Conservation (phyloP, 805 yeast genomes). For the Lachancea sp. region DNA sequence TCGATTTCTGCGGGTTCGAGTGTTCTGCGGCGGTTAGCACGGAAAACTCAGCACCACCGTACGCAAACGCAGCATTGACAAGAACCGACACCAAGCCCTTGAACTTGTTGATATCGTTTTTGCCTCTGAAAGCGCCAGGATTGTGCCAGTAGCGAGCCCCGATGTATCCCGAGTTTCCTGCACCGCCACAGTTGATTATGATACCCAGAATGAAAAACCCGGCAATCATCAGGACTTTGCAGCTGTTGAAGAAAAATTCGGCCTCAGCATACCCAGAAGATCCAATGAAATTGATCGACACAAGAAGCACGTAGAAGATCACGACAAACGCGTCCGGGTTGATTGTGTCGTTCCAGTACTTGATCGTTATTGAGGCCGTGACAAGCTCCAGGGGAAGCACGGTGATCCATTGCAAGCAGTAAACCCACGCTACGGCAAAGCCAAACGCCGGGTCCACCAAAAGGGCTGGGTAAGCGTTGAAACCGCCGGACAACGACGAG, state of each 20-base stretch:
- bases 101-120: slow-evolving; percentile 37
- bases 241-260: slow-evolving; percentile 56
- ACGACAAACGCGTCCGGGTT: slow-evolving; percentile 54
- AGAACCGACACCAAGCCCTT: slow-evolving; percentile 50
- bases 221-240: slow-evolving; percentile 56
- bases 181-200: slow-evolving; percentile 38
- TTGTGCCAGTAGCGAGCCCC: slow-evolving; percentile 46
- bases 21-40: slow-evolving; percentile 61
- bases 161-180: slow-evolving; percentile 40
- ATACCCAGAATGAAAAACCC: slow-evolving; percentile 53
- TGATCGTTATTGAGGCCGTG: slow-evolving; percentile 56
- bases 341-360: slow-evolving; percentile 48
- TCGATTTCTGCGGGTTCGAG: slow-evolving; percentile 46
- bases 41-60: slow-evolving; percentile 56
- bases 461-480: slow-evolving; percentile 48
- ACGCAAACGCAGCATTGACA: slow-evolving; percentile 53
- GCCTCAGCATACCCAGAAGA: slow-evolving; percentile 55
- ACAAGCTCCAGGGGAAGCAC: slow-evolving; percentile 60
- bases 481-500: slow-evolving; percentile 54
- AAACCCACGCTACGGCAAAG: slow-evolving; percentile 58
- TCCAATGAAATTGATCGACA: slow-evolving; percentile 45
- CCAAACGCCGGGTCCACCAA: slow-evolving; percentile 53
- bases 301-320: slow-evolving; percentile 43
- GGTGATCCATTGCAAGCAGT: slow-evolving; percentile 56
- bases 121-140: slow-evolving; percentile 47